These are phyloP conservation scores for Pseudotsuga menziesii DNA, from an alignment of 75 land plant genomes.

Conservation along the genomic window DNA sequence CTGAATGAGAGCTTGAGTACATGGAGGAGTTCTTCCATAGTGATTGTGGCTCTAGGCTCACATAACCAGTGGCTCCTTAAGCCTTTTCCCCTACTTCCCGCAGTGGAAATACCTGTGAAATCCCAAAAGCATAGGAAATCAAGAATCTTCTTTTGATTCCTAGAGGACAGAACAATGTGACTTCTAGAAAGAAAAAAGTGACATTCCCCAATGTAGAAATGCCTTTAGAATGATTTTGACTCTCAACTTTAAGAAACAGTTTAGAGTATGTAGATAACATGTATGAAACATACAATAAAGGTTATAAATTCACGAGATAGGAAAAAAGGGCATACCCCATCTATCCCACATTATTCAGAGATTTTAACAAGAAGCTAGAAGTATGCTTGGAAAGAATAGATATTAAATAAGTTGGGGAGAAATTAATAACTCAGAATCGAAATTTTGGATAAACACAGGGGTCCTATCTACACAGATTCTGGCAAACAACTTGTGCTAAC, in stretches of 20 bases:
- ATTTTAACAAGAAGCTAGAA: neutral
- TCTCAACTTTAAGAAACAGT: neutral
- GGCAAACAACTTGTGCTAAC: no score
- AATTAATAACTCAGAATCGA: no score
- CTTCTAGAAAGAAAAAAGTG: neutral
- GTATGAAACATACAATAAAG: neutral
- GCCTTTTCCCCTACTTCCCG: conserved; percentile 82
- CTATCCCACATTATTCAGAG: neutral
- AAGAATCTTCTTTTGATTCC: conserved; percentile 1
- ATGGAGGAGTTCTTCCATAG: conserved; percentile 93
- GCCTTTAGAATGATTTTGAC: neutral
- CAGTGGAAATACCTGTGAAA: conserved; percentile 82
- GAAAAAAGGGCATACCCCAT: neutral
- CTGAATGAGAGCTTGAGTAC: conserved; percentile 75
- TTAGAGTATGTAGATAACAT: neutral
- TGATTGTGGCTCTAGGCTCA: conserved; percentile 95
- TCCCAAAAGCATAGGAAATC: neutral
- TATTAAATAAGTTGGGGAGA: neutral
- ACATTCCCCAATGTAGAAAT: neutral
- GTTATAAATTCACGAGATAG: neutral
- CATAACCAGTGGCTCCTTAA: conserved; percentile 87
- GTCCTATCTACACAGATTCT: no score
- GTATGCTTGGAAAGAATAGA: neutral
- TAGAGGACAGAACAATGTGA: neutral
- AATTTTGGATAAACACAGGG: no score